Conservation (phyloP, 1,284 basidiomycete species). For the Heterobasidion irregulare region DNA sequence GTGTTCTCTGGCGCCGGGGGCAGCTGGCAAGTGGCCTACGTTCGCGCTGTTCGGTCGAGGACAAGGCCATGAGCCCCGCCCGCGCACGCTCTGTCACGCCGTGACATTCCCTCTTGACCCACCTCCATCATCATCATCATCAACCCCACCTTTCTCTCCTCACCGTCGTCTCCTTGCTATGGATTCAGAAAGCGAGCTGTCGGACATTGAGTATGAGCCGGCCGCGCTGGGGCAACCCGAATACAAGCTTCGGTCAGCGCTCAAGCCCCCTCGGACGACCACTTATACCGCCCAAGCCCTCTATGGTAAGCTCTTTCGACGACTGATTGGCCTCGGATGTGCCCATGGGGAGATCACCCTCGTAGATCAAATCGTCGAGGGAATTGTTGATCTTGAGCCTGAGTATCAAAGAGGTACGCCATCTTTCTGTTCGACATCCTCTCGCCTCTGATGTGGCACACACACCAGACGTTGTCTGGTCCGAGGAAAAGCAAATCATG, state of each 20-base stretch:
- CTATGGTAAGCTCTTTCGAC: slow-evolving; percentile 33
- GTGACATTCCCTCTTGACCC: not conserved
- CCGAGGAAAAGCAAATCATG: slow-evolving; percentile 27
- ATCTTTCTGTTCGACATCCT: not conserved
- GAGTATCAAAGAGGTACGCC: slow-evolving; percentile 68
- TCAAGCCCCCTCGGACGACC: slow-evolving; percentile 54
- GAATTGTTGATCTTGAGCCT: slow-evolving; percentile 59
- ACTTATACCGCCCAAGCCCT: slow-evolving; percentile 62
- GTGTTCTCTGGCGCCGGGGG: no score
- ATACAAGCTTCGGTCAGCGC: slow-evolving; percentile 45
- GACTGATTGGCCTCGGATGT: not conserved
- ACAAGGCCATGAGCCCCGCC: not conserved
- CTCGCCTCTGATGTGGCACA: not conserved
- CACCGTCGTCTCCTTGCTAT: not conserved
- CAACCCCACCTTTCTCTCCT: not conserved
- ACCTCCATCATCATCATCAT: not conserved
- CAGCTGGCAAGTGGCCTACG: no score
- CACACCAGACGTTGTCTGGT: slow-evolving; percentile 60
- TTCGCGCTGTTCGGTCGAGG: not conserved
- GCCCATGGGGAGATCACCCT: not conserved
- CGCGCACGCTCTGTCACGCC: not conserved
- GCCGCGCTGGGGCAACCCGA: slow-evolving; percentile 13
- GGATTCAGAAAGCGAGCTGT: slow-evolving; percentile 29
- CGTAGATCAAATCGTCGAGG: slow-evolving; percentile 50
- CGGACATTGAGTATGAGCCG: slow-evolving; percentile 25